phyloP scores from a whole-genome alignment of 2,329 filamentous ascomycete genomes.

The Penicillium hordei region DNA sequence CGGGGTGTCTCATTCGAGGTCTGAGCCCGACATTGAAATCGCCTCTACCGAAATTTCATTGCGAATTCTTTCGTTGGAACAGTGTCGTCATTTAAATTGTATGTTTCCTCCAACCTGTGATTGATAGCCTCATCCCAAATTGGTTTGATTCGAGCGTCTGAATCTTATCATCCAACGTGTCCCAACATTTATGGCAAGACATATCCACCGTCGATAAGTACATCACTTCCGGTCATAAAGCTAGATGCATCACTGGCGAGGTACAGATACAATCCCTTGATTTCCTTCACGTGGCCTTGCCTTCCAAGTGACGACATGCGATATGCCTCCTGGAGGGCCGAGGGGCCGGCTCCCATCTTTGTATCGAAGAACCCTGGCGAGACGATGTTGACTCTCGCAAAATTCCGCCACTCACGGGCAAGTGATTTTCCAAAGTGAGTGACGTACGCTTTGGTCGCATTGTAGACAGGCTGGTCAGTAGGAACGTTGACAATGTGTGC shows the following conservation, averaged over 20 bases:
- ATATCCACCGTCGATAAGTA: slow-evolving; percentile 53
- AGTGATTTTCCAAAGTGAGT: slow-evolving; percentile 58
- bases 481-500: slow-evolving; percentile 55
- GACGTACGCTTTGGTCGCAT: slow-evolving; percentile 57
- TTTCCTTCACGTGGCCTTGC: slow-evolving; percentile 38
- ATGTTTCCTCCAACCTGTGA: not conserved
- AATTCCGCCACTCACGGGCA: slow-evolving; percentile 58
- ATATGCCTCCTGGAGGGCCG: slow-evolving; percentile 46
- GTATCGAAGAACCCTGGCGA: slow-evolving; percentile 58
- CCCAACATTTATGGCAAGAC: slow-evolving; percentile 27
- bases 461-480: slow-evolving; percentile 57
- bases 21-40: not conserved
- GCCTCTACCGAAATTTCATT: not conserved
- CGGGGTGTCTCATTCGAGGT: not conserved
- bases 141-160: not conserved
- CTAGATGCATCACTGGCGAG: slow-evolving; percentile 49
- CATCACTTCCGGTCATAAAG: slow-evolving; percentile 51
- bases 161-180: not conserved
- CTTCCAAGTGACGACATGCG: slow-evolving; percentile 50
- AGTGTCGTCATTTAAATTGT: not conserved
- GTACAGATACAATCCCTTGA: slow-evolving; percentile 46
- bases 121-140: not conserved
- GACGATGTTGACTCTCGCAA: slow-evolving; percentile 58
- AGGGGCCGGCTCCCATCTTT: slow-evolving; percentile 52
- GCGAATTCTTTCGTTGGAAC: not conserved